A percentile compares a stretch with the other conserved stretches of the same genome.
Evolutionary conservation across 257 asterid species (phyloP).

Genomic region (Thymus mandschuricus): DNA sequence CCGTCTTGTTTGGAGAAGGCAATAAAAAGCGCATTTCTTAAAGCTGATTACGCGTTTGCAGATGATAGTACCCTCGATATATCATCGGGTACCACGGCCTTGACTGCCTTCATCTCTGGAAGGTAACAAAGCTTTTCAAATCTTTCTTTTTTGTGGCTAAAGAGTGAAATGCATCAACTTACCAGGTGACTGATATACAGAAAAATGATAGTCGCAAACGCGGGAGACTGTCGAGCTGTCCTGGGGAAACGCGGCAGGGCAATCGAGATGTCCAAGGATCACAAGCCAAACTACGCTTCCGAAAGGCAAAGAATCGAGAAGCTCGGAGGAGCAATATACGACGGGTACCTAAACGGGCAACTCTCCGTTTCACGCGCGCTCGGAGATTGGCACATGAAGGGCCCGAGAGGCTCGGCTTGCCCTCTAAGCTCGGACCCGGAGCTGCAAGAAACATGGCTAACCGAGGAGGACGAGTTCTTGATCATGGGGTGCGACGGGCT

Average conservation of each 20-base stretch:
- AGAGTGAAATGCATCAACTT: too few species aligned
- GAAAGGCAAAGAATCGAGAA: constrained; percentile 70
- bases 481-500: constrained; percentile 84
- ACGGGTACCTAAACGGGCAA: constrained; percentile 83
- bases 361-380: constrained; percentile 82
- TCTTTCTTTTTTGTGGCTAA: not conserved
- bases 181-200: constrained; percentile 37
- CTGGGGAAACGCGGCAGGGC: constrained; percentile 83
- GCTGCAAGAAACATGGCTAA: constrained; percentile 57
- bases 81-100: constrained; percentile 91
- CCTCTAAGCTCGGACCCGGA: constrained; percentile 84
- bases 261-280: constrained; percentile 73
- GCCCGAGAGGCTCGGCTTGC: constrained; percentile 65
- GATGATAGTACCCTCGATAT: constrained; percentile 79
- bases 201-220: constrained; percentile 76
- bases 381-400: constrained; percentile 96
- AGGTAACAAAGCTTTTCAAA: constrained; percentile 44
- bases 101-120: constrained; percentile 82
- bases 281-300: constrained; percentile 65
- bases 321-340: constrained; percentile 80
- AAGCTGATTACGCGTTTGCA: constrained; percentile 80
- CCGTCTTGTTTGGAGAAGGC: constrained; percentile 75
- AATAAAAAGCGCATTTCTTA: constrained; percentile 75
- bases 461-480: constrained; percentile 78
- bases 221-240: constrained; percentile 92